Base-by-base conservation (phyloP, 805 yeast species). In the Metschnikowia kofuensis region DNA sequence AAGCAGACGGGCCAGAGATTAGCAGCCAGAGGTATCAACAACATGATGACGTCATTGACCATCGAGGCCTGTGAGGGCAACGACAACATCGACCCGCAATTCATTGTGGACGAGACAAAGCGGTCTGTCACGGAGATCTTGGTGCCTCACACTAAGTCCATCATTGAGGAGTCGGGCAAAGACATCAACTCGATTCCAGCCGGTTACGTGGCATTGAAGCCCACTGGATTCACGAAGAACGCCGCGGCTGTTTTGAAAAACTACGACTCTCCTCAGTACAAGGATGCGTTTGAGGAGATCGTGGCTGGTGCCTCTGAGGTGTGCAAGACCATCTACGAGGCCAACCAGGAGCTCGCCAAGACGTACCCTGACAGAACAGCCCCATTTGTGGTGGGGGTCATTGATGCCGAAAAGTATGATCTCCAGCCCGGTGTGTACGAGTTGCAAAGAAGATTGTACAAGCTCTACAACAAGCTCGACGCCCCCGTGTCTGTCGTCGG, bases 11-110 rank as follows among this genome's bases (percentile, higher is more conserved):
- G 96, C 45, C 70, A 75, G 47, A 73, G 81, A 50, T 75, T 91
- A 56, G 74, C 81, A 47, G 66, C 77, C 44, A 77, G 96, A 52
- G 96, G 96, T 9, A 87, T 90, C 61, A 82, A 87, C 57, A 92
- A 91, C 73, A 89, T 91, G 96, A 89, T 91, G 96, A 73, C 91
- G n/a, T 85, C 95, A 1, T 80, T 89, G 65, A 89, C 97, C 13
- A 90, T 91, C 45, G 98, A 91, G 69, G 96, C 94, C 48, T 85
- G 97, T 46, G 88, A 88, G 55, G 96, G 96, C 35, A 79, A 78
- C 49, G 77, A 80, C 62, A 73, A 79, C 66, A 72, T 81, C 38
- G 83, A 81, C 65, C 82, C 84, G 35, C 62, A 76, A 37, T 74
- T 72, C 53, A 85, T 87, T 51, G 81, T 86, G 35, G 58, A 67